Evolutionary conservation across 345 rosid genomes (phyloP), one percentile per base, ranked within the genome.

Genomic region (Moricandia moricandioides): DNA sequence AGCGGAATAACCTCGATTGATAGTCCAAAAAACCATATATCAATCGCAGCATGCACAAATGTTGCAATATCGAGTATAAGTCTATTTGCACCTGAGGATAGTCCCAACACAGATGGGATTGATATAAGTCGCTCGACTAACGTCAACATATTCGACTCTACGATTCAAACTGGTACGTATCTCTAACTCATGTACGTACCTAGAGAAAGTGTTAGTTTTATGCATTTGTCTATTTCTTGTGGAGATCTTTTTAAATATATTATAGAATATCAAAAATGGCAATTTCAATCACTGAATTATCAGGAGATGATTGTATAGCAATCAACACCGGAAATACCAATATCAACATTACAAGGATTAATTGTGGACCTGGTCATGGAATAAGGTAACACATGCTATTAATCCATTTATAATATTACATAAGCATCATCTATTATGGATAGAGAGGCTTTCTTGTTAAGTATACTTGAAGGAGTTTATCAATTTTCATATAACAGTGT

Each of bases 341-440:
- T 77, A 71, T 77, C 12, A 77, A 71, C 71, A 70, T 77, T 39
- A 64, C 67, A 43, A 30, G 55, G 9, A 34, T 77, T 40, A 65
- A 56, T 0, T 77, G 80, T 64, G 80, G 80, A 64, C 76, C 76
- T 40, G 80, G 80, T 64, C 80, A 77, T 57, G 80, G 80, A 24
- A 77, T 77, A 56, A 77, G 80, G 80, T 77, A 69, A 17, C 9
- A 59, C 6, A 31, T 59, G 3, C 3, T 58, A 14, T 35, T 75
- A 33, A 14, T 59, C 58, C 18, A 34, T 8, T 30, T n/a, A 0
- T 18, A 30, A 10, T 33, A 8, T 40, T 47, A 47, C 54, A n/a
- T n/a, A n/a, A 47, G n/a, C 18, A 47, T 14, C 8, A 47, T 47
- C 54, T 6, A 14, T 47, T 47, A 8, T 47, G 54, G n/a, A 47